Base-by-base conservation (phyloP, 768 basidiomycete genomes). In the Termitomyces bulborhizus region DNA sequence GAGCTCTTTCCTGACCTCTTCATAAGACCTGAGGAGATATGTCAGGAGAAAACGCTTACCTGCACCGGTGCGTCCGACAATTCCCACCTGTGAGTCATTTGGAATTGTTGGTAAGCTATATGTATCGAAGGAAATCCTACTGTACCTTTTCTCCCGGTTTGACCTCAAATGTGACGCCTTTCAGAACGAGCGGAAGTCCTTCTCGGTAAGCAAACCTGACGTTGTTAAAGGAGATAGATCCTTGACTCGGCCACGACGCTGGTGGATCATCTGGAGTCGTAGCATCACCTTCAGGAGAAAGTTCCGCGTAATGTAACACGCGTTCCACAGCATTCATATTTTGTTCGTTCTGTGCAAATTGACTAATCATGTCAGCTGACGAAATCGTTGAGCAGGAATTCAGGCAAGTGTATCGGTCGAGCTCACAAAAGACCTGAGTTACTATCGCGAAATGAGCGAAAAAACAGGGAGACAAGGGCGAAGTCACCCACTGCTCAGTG, bases 241-340 rank as follows among this genome's bases (percentile, higher is more conserved):
- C 88, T 7, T 70, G 58, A 4, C 69, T 63, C 0, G 81, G 82
- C 82, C 81, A 83, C 9, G 72, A 65, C 12, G 64, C 49, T 0
- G 76, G 73, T 8, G 79, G 77, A 54, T 83, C 81, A 31, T 76
- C 64, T 6, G 75, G 66, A 11, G 69, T 75, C 3, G 67, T 66
- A 0, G 65, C 51, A 15, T 63, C 71, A 5, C 81, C 85, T 65
- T 90, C 88, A 0, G 76, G 57, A 0, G 74, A 73, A 3, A 93
- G 74, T 39, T 84, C 75, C 6, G 79, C 75, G 66, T 89, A 91
- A 43, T 85, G 78, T 27, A 84, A 67, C 2, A 88, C 73, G 13
- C 86, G 79, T 64, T 89, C 86, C 12, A 85, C 85, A 0, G 83
- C 79, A 62, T 87, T 87, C 80, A 88, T 86, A 64, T 84, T 83